A percentile compares a stretch with the other conserved stretches of the same genome.
These are phyloP conservation scores for Gentiana macrophylla DNA, from an alignment of 257 asterid genomes.

Conservation along the genomic window DNA sequence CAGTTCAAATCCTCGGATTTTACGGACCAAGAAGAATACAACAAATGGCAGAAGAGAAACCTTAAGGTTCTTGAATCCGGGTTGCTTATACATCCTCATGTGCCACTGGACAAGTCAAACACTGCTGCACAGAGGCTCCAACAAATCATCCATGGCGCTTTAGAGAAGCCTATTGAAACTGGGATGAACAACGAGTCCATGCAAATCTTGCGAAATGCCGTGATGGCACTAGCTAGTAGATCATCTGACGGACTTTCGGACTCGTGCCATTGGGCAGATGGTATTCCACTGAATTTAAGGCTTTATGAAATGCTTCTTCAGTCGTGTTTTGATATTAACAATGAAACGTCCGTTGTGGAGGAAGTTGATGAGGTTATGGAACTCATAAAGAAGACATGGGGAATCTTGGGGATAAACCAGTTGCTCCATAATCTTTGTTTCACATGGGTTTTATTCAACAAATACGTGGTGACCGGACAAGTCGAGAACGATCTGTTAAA, in stretches of 20 bases:
- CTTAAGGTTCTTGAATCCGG: conserved; percentile 88
- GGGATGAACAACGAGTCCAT: conserved; percentile 91
- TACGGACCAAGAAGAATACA: conserved; percentile 70
- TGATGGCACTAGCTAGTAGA: conserved; percentile 66
- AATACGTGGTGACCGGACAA: conserved; percentile 85
- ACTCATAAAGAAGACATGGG: conserved; percentile 94
- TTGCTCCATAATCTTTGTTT: conserved; percentile 87
- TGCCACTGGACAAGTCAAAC: conserved; percentile 65
- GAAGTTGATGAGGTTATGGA: conserved; percentile 96
- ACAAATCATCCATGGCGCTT: conserved; percentile 68
- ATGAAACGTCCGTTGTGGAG: conserved; percentile 69
- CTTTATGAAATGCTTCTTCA: conserved; percentile 89
- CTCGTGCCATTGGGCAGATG: conserved; percentile 97
- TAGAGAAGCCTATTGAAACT: conserved; percentile 92
- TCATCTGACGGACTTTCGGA: conserved; percentile 71
- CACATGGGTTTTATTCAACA: conserved; percentile 85
- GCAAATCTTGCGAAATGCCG: conserved; percentile 94
- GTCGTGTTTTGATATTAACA: conserved; percentile 74
- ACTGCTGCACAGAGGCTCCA: conserved; percentile 66
- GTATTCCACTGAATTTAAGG: conserved; percentile 80
- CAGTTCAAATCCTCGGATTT: conserved; percentile 97
- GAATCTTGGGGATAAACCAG: conserved; percentile 73
- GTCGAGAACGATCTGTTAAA: conserved; percentile 56
- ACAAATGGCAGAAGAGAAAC: conserved; percentile 94
- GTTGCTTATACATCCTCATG: conserved; percentile 77